Percentiles rank a stretch among this genome's conserved stretches.
These are phyloP conservation scores for Amaranthus tricolor DNA, from an alignment of 179 eudicot species.

Conservation along the genomic window DNA sequence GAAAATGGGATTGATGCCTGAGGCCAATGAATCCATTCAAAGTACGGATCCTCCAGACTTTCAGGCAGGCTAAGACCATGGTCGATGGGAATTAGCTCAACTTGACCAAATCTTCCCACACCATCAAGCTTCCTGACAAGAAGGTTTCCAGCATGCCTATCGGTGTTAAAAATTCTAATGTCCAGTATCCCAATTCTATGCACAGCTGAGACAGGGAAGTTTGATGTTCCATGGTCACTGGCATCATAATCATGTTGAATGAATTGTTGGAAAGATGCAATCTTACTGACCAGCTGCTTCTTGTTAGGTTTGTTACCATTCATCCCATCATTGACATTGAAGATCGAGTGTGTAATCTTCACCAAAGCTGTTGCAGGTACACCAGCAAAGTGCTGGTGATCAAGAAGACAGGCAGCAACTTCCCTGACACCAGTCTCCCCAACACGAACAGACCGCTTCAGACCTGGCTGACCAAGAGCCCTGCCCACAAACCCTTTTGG, in stretches of 20 bases:
- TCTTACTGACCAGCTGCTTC: conserved; percentile 59
- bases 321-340: conserved; percentile 71
- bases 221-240: conserved; percentile 80
- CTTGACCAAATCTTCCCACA: conserved; percentile 66
- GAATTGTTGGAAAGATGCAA: conserved; percentile 74
- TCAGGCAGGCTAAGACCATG: conserved; percentile 89
- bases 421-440: conserved; percentile 83
- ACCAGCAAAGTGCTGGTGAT: conserved; percentile 61
- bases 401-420: conserved; percentile 85
- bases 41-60: conserved; percentile 75
- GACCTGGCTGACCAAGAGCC: conserved; percentile 74
- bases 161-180: conserved; percentile 74
- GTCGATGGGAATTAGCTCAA: conserved; percentile 79
- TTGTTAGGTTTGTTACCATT: conserved; percentile 46
- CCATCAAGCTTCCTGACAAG: conserved; percentile 66
- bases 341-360: conserved; percentile 70
- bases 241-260: conserved; percentile 82
- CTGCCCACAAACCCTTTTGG: conserved; percentile 81
- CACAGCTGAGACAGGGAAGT: conserved; percentile 71
- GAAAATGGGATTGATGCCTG: conserved; percentile 80
- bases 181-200: conserved; percentile 82
- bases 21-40: conserved; percentile 94
- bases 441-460: conserved; percentile 69
- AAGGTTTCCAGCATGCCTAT: conserved; percentile 78
- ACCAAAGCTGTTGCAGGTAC: conserved; percentile 85